phyloP scores from a whole-genome alignment of 495 filamentous ascomycete genomes.

The Aspergillus campestris region DNA sequence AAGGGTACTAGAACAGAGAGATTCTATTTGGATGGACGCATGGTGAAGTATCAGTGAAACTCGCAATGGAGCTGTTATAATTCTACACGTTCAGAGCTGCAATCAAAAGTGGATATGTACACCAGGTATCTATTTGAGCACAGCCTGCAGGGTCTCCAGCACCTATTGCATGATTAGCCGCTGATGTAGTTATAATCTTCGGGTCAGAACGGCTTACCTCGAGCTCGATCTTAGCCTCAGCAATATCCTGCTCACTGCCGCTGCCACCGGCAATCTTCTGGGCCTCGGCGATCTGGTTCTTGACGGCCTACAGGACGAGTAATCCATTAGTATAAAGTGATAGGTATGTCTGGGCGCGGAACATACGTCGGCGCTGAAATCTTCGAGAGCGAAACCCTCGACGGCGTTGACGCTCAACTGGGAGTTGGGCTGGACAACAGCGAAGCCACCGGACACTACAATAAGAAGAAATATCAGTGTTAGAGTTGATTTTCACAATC shows the following conservation, averaged over 20 bases:
- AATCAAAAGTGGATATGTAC: constrained; percentile 37
- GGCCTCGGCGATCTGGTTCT: constrained; percentile 69
- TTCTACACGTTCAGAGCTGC: constrained; percentile 34
- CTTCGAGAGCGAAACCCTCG: constrained; percentile 87
- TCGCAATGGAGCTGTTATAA: constrained; percentile 32
- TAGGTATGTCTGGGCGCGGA: neutral
- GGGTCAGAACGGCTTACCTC: constrained; percentile 52
- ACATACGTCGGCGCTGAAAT: constrained; percentile 79
- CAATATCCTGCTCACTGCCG: constrained; percentile 95
- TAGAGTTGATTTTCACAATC: constrained; percentile 10
- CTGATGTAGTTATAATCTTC: too few relatives aligned
- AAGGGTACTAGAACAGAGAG: too few relatives aligned
- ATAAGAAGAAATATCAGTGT: constrained; percentile 7
- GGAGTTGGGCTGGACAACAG: constrained; percentile 91
- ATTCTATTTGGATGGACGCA: neutral
- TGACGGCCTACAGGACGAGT: constrained; percentile 23
- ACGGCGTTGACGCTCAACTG: constrained; percentile 95
- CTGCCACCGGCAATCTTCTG: constrained; percentile 86
- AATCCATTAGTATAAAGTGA: constrained; percentile 8
- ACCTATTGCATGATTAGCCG: constrained; percentile 37
- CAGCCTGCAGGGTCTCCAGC: constrained; percentile 65
- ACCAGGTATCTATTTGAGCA: constrained; percentile 56
- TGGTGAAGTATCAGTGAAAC: constrained; percentile 8
- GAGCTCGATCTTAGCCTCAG: constrained; percentile 96
- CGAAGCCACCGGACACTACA: constrained; percentile 91